These are phyloP conservation scores for Monilinia polystroma DNA, from an alignment of 2,329 filamentous ascomycete species.

Conservation along the genomic window DNA sequence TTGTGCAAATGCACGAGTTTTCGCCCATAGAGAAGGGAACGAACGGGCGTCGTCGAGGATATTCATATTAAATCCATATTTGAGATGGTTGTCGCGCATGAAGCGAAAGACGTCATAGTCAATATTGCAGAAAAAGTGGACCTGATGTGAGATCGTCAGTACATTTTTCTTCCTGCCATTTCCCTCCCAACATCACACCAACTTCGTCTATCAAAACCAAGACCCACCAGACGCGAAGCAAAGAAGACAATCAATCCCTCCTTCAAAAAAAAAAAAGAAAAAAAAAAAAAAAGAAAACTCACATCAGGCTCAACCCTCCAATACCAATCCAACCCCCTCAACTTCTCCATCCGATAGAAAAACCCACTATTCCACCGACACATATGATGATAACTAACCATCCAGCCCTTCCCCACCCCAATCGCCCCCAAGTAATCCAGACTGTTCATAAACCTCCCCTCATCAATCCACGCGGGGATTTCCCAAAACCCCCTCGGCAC, in stretches of 20 bases:
- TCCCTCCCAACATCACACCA: too few species aligned
- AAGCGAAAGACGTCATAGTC: constrained; percentile 84
- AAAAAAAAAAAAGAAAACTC: constrained; percentile 34
- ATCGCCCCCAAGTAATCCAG: constrained; percentile 87
- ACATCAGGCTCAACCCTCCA: constrained; percentile 62
- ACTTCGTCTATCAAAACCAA: too few species aligned
- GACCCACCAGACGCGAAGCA: too few species aligned
- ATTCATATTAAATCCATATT: constrained; percentile 77
- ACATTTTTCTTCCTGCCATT: too few species aligned
- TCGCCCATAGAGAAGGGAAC: constrained; percentile 92
- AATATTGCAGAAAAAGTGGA: constrained; percentile 58
- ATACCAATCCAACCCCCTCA: constrained; percentile 60
- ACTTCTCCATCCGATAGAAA: constrained; percentile 75
- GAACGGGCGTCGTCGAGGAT: constrained; percentile 92
- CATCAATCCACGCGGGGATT: constrained; percentile 90
- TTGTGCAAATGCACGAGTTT: constrained; percentile 85
- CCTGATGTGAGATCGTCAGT: constrained; percentile 40
- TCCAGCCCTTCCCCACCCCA: constrained; percentile 97
- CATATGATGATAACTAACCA: constrained; percentile 96
- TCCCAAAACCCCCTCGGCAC: constrained; percentile 92
- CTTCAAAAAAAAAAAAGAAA: too few species aligned
- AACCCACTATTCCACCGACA: constrained; percentile 88
- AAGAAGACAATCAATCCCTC: too few species aligned
- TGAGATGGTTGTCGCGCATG: constrained; percentile 81
- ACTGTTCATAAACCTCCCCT: constrained; percentile 83